Percentiles rank a stretch among this genome's conserved stretches.
Conservation (phyloP, 1,139 yeast species). For the Candida sojae region DNA sequence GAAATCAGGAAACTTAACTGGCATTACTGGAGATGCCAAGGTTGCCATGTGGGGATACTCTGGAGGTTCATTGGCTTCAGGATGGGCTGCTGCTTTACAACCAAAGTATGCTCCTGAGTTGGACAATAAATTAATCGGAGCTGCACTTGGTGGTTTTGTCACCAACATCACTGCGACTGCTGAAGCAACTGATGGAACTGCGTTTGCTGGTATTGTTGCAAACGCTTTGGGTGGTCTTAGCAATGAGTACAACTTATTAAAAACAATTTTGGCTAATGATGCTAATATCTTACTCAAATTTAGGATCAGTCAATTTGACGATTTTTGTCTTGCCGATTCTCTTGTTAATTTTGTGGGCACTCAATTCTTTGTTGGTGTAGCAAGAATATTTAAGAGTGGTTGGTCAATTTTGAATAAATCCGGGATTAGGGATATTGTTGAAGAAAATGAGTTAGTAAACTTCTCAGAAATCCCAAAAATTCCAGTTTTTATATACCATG, state of each 20-base stretch:
- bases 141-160: constrained; percentile 34
- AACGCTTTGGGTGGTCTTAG: constrained; percentile 26
- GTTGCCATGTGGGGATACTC: constrained; percentile 29
- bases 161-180: constrained; percentile 26
- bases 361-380: constrained; percentile 18
- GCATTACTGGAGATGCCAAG: constrained; percentile 20
- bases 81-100: constrained; percentile 31
- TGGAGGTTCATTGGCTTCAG: constrained; percentile 29
- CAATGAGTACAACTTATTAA: constrained; percentile 24
- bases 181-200: constrained; percentile 23
- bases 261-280: not conserved
- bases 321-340: constrained; percentile 16
- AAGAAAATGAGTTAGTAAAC: constrained; percentile 22
- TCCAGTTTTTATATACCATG: constrained; percentile 36
- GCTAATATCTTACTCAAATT: not conserved
- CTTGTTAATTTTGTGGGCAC: constrained; percentile 14
- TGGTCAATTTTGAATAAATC: constrained; percentile 16
- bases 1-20: constrained; percentile 19
- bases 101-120: constrained; percentile 37
- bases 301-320: not conserved
- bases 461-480: constrained; percentile 22
- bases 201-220: constrained; percentile 28
- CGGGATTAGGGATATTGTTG: constrained; percentile 16
- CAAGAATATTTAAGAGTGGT: constrained; percentile 19
- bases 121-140: constrained; percentile 24